Evolutionary conservation across 2,329 filamentous ascomycete genomes (phyloP), one percentile per base, ranked within the genome.

Genomic region (Ceratocystis cubensis): DNA sequence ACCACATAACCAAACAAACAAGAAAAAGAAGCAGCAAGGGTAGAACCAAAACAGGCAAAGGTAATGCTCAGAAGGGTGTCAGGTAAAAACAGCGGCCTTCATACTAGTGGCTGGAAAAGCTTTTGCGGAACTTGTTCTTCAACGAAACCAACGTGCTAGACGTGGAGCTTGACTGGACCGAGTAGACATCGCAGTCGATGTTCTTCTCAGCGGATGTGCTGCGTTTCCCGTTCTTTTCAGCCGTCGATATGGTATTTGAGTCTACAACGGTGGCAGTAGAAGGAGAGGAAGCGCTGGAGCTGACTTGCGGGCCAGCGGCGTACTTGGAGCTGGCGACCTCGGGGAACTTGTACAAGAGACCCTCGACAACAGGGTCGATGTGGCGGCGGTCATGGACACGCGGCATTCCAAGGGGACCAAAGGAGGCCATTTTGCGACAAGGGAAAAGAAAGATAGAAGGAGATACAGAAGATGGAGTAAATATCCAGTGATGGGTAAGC

Each of bases 261-360:
- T 48, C 5, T n/a, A 20, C 17, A 22, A 48, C 7, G 17, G 46
- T 7, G 46, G 6, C n/a, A 48, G 46, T 6, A 28, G 48, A 22
- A 4, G 66, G 50, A 8, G 22, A 10, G 1, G 59, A 33, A 5
- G 65, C 15, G 25, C 33, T 28, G 44, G 65, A 61, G 59, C 41
- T 37, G 20, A 20, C 37, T 22, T 44, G 5, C 15, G 44, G n/a
- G 33, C 13, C 30, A 17, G 57, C 45, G 5, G 46, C 5, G 20
- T 63, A 57, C 17, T 62, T 30, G 45, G 67, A 57, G 56, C 15
- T 2, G 28, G 28, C 13, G 20, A 30, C 48, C 44, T 65, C 62
- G 63, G 56, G 66, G 65, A 66, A 66, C 48, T 67, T 68, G 65
- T 69, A 68, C 63, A 70, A 65, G 63, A 70, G 67, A 61, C 68